Evolutionary conservation across 768 basidiomycete species (phyloP), one percentile per base, ranked within the genome.

Genomic region (Lentinula guzmanii): DNA sequence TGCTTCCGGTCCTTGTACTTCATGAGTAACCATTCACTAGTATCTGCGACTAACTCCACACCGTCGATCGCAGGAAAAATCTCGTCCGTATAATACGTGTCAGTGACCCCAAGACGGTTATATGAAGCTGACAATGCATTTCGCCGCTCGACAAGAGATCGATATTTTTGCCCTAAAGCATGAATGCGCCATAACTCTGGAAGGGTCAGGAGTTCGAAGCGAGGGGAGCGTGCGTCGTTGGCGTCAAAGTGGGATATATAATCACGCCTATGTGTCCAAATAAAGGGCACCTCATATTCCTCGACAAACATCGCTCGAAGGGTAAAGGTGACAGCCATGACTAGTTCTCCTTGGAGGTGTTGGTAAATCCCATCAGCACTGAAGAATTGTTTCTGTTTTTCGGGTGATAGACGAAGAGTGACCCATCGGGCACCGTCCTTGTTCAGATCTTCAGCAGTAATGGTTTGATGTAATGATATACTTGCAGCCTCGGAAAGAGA

Each of bases 191-290:
- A 99, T 7, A 98, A 73, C 67, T 99, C 95, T 48, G 83, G 77
- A 62, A 89, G 78, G 65, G 74, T 82, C 61, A 99, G 82, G 34
- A 98, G 85, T 63, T 90, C 89, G 21, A 83, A 69, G 41, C 83
- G 84, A 43, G 83, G 84, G n/a, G 80, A 70, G 37, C 82, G 78
- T 55, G 85, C 80, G 61, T 89, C 86, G 35, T 76, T 71, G 52
- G 84, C 79, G 68, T 93, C 90, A 72, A 91, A 91, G 71, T 90
- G 84, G 51, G 86, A 86, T 67, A 98, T 89, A 68, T 91, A 89
- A 71, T 99, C 97, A 41, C 91, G 84, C 68, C 91, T 92, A 78
- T 98, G 93, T 16, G 86, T 85, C 90, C 91, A 97, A 64, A 98
- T 86, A 74, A 94, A 95, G 0, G 97, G 94, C 6, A 98, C 95